These are phyloP conservation scores for Miamiensis avidus DNA, from an alignment of 169 alveolate species.

Conservation along the genomic window DNA sequence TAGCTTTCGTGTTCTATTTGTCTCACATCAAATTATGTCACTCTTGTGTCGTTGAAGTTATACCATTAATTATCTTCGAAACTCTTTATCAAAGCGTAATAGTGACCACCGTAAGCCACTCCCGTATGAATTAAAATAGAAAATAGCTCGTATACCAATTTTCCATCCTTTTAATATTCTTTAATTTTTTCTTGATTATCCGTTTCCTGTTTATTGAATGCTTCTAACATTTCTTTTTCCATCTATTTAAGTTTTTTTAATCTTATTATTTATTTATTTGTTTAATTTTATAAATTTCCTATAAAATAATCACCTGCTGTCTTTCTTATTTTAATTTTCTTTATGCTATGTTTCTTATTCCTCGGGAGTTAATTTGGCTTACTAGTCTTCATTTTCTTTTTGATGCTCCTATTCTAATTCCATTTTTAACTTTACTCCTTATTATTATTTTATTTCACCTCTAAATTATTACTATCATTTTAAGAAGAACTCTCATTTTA, in stretches of 20 bases:
- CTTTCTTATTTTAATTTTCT: too few species aligned
- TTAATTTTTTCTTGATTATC: conserved; percentile 28
- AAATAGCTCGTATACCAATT: conserved; percentile 69
- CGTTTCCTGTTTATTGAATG: conserved; percentile 6
- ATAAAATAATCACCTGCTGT: too few species aligned
- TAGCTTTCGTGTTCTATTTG: conserved; percentile 57
- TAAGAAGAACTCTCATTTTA: too few species aligned
- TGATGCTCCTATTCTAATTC: too few species aligned
- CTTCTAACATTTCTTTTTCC: conserved; percentile 22
- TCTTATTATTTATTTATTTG: conserved; percentile 9
- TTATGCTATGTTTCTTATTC: too few species aligned
- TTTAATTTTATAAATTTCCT: not conserved
- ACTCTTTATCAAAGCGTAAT: conserved; percentile 77
- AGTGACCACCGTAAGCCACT: conserved; percentile 87
- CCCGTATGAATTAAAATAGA: conserved; percentile 85
- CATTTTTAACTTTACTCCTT: too few species aligned
- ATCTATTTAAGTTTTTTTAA: conserved; percentile 3
- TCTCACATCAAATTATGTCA: conserved; percentile 54
- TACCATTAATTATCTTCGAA: conserved; percentile 67
- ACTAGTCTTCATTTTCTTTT: too few species aligned
- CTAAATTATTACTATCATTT: too few species aligned
- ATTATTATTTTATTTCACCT: too few species aligned
- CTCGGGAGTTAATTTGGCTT: too few species aligned
- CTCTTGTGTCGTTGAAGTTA: conserved; percentile 74
- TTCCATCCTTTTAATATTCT: conserved; percentile 58